These are phyloP conservation scores for Raphanus raphanistrum DNA, from an alignment of 345 rosid species.

Conservation along the genomic window DNA sequence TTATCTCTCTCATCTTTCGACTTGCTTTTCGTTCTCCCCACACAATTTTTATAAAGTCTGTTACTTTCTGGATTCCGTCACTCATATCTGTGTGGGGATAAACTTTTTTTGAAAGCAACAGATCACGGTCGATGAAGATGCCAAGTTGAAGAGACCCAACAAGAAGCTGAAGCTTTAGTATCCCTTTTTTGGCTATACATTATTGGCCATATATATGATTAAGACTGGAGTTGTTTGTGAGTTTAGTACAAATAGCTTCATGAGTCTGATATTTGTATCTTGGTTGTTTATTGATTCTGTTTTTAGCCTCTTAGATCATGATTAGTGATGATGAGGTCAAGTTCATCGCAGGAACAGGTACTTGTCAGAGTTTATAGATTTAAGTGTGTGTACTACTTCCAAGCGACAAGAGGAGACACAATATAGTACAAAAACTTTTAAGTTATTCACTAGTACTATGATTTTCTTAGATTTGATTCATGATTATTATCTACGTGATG, in stretches of 20 bases:
- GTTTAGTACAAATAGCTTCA: slow-evolving; percentile 19
- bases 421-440: not conserved
- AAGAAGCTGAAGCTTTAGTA: slow-evolving; percentile 48
- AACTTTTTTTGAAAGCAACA: slow-evolving; percentile 35
- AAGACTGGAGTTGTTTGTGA: slow-evolving; percentile 16
- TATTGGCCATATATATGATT: slow-evolving; percentile 23
- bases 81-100: slow-evolving; percentile 20
- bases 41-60: slow-evolving; percentile 18
- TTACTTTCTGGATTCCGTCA: slow-evolving; percentile 25
- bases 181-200: slow-evolving; percentile 1
- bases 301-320: slow-evolving; percentile 8
- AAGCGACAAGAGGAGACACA: slow-evolving; percentile 13
- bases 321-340: not conserved
- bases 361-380: not conserved
- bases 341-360: not conserved
- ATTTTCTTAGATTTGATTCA: slow-evolving; percentile 10
- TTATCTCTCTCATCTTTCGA: slow-evolving; percentile 36
- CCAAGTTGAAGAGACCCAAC: slow-evolving; percentile 38
- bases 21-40: slow-evolving; percentile 32
- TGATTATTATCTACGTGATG: not conserved
- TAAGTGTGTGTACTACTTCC: not conserved
- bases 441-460: not conserved
- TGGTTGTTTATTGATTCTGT: not conserved
- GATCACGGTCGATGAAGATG: slow-evolving; percentile 35
- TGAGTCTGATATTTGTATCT: slow-evolving; percentile 4